Base-by-base conservation (phyloP, 768 basidiomycete species). In the Fibroporia radiculosa region DNA sequence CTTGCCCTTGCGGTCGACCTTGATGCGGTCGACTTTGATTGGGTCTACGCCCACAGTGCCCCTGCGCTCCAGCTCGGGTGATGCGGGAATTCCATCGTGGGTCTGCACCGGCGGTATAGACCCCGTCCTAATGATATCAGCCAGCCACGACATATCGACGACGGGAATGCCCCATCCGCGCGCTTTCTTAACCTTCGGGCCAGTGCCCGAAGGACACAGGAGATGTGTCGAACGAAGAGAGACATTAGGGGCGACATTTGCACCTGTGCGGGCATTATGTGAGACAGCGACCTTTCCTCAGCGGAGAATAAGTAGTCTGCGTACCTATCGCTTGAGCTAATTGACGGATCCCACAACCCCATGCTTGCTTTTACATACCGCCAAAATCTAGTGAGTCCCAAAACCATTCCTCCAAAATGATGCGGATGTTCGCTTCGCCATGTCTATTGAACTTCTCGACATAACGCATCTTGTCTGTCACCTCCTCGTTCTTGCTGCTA, bases 371-470 rank as follows among this genome's bases (percentile, higher is more conserved):
- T 11, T 20, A 35, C 25, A 38, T 32, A 56, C 57, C 59, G 25
- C 80, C 79, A 56, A 78, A 88, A 32, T 82, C 78, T 2, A 93
- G 55, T 22, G 77, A 93, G 56, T 96, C 93, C 90, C 90, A 93
- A 45, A 96, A 85, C 93, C 93, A 97, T 50, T 95, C 92, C 56
- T 93, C 91, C 86, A 93, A 95, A 1, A 96, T 78, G 2, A 93
- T 66, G 40, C 75, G 70, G 25, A 92, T 91, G 34, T 75, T 71
- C 4, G 82, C 83, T 60, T 89, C 87, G 26, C 79, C 76, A 18
- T 71, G 68, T 14, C 67, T 60, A 57, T 84, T 85, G 55, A 86
- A 84, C 56, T 82, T 84, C 45, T 79, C 73, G 0, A 88, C 88
- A 54, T 84, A 87, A 4, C 67, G 71, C 72, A 92, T 82, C 67